phyloP scores from a whole-genome alignment of 495 filamentous ascomycete species.

The Neurospora tetrasperma region DNA sequence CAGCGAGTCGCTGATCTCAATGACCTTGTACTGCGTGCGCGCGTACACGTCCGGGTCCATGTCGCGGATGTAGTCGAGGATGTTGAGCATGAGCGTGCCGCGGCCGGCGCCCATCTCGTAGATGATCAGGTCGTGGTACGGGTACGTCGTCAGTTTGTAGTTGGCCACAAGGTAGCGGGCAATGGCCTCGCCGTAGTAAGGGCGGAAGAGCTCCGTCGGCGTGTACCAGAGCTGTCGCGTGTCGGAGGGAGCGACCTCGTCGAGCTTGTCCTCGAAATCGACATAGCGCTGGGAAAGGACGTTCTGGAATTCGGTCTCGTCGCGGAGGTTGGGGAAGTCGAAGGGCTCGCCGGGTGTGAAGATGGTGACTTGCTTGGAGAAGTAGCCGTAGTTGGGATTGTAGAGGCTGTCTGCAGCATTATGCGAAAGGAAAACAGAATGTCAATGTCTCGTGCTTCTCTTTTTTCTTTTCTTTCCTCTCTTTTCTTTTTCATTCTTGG shows the following conservation, averaged over 20 bases:
- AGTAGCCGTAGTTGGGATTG: slow-evolving; percentile 96
- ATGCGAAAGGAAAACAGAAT: background rate
- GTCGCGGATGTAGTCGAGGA: slow-evolving; percentile 90
- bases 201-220: slow-evolving; percentile 91
- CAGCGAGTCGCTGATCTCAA: slow-evolving; percentile 80
- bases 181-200: slow-evolving; percentile 94
- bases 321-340: slow-evolving; percentile 67
- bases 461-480: background rate
- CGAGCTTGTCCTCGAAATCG: slow-evolving; percentile 81
- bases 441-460: background rate
- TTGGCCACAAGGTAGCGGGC: slow-evolving; percentile 89
- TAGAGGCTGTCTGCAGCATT: slow-evolving; percentile 71
- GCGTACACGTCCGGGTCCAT: slow-evolving; percentile 85
- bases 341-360: slow-evolving; percentile 92
- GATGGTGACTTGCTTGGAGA: slow-evolving; percentile 93
- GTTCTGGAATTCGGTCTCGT: slow-evolving; percentile 73
- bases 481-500: background rate
- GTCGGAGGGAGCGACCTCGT: slow-evolving; percentile 51
- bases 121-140: slow-evolving; percentile 93
- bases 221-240: slow-evolving; percentile 96
- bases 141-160: slow-evolving; percentile 88
- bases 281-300: slow-evolving; percentile 70
- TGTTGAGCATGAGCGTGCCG: slow-evolving; percentile 95
- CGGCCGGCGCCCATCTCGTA: slow-evolving; percentile 98
- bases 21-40: slow-evolving; percentile 87